A percentile compares a stretch with the other conserved stretches of the same genome.
phyloP scores from a whole-genome alignment of 1,284 basidiomycete species.

The Mrakiaceae sp. region DNA sequence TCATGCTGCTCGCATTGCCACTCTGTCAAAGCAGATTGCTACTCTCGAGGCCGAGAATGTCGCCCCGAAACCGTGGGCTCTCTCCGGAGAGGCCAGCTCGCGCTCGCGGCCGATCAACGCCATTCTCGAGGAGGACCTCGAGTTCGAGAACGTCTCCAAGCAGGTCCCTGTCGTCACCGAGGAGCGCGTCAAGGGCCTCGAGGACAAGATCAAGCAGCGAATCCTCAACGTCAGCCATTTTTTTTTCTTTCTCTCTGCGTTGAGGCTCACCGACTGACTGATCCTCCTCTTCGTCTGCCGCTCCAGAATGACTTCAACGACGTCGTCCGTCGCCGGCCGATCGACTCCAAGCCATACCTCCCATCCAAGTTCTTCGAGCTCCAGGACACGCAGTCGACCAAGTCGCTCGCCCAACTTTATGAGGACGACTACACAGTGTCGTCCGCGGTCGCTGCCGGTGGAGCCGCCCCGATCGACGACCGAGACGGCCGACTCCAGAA shows the following conservation, averaged over 20 bases:
- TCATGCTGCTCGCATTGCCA: conserved; percentile 41
- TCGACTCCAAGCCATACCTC: conserved; percentile 77
- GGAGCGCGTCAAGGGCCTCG: conserved; percentile 67
- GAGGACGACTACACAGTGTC: conserved; percentile 78
- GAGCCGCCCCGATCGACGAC: conserved; percentile 47
- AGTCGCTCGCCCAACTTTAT: conserved; percentile 91
- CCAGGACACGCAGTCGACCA: conserved; percentile 72
- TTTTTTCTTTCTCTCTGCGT: background rate
- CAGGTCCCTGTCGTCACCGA: conserved; percentile 82
- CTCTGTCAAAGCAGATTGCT: conserved; percentile 42
- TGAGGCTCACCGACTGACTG: background rate
- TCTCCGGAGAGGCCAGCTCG: conserved; percentile 81
- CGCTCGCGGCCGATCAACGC: conserved; percentile 80
- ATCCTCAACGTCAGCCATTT: conserved; percentile 61
- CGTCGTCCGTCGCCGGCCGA: conserved; percentile 64
- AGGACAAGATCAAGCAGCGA: conserved; percentile 82
- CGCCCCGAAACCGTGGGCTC: conserved; percentile 68
- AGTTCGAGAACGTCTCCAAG: conserved; percentile 83
- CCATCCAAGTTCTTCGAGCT: conserved; percentile 83
- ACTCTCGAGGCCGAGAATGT: conserved; percentile 44
- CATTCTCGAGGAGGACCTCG: conserved; percentile 84
- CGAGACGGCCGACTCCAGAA: conserved; percentile 78
- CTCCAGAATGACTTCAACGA: conserved; percentile 66
- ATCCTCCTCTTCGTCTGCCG: background rate
- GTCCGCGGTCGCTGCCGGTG: conserved; percentile 41